Base-by-base conservation (phyloP, 331 rosid genomes). In the Pyracantha coccinea region DNA sequence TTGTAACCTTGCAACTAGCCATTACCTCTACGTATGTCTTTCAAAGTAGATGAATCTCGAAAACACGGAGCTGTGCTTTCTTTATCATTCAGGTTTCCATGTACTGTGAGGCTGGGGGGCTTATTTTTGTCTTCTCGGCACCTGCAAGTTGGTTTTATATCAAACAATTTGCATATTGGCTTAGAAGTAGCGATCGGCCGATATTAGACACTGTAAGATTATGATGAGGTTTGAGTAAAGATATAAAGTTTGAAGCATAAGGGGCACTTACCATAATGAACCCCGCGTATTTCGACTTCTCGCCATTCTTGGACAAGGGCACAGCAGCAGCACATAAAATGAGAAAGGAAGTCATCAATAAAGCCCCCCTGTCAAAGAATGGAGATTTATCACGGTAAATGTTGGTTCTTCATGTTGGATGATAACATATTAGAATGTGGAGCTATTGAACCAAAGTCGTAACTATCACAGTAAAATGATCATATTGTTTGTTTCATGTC, bases 271-370 rank as follows among this genome's bases (percentile, higher is more conserved):
- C 99, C 99, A 67, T 76, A 80, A 81, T 72, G 38, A 62, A 72
- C 25, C 66, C 97, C 97, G 7, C 97, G 97, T 74, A 94, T 89
- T 87, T 94, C 91, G 19, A 94, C 93, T 89, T 94, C 99, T 79
- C 99, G 89, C 97, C 96, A 94, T 86, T 94, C 99, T 94, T 94
- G 99, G 80, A 94, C 97, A 72, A 94, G 97, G 67, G 99, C 99
- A 60, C 99, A 92, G 82, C 97, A 94, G 90, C 97, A 94, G 66
- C 99, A 94, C 97, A 94, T 85, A 67, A 94, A 83, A 85, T 94
- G 99, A 8, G 99, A 94, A 72, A 90, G 99, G 82, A 94, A 94
- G 78, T 94, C 99, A 72, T 94, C 99, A 75, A 94, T 32, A 69
- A 78, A 89, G 66, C 97, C 99, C 33, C 99, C 99, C 97, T 92